These are phyloP conservation scores for Acephala macrosclerotiorum DNA, from an alignment of 2,329 filamentous ascomycete genomes.

Conservation along the genomic window DNA sequence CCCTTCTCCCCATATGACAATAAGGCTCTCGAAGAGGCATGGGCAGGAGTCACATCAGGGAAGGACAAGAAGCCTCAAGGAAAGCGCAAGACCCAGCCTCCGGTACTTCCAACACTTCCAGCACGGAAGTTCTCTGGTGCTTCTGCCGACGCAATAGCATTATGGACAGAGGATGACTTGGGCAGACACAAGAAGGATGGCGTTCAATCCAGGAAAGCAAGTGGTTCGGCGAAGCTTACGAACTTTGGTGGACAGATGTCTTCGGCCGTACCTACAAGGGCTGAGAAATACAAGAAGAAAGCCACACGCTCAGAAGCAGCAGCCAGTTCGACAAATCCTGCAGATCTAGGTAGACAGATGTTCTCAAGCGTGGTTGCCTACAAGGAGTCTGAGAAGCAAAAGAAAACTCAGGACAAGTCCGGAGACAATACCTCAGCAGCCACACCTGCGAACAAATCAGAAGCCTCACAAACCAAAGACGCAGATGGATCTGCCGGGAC, in stretches of 20 bases:
- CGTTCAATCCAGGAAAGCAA: neutral
- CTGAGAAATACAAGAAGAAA: neutral
- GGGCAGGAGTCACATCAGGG: conserved; percentile 66
- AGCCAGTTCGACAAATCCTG: neutral
- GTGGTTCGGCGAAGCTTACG: neutral
- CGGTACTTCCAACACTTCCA: neutral
- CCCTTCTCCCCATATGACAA: conserved; percentile 85
- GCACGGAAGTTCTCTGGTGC: conserved; percentile 21
- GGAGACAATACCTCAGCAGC: neutral
- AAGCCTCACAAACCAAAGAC: neutral
- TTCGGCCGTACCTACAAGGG: neutral
- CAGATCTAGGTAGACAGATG: neutral
- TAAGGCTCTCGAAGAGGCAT: conserved; percentile 78
- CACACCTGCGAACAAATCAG: neutral
- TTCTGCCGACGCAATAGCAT: conserved; percentile 14
- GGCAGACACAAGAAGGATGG: neutral
- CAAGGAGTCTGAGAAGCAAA: neutral
- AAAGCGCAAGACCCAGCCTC: conserved; percentile 32
- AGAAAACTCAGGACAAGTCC: neutral
- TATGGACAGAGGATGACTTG: neutral
- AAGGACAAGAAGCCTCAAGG: conserved; percentile 57
- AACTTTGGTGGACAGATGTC: neutral
- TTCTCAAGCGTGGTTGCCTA: neutral
- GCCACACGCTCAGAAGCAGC: neutral
- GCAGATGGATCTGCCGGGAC: neutral